A percentile compares a stretch with the other conserved stretches of the same genome.
Conservation (phyloP, 2,329 filamentous ascomycete species). For the Daldinia sp. region DNA sequence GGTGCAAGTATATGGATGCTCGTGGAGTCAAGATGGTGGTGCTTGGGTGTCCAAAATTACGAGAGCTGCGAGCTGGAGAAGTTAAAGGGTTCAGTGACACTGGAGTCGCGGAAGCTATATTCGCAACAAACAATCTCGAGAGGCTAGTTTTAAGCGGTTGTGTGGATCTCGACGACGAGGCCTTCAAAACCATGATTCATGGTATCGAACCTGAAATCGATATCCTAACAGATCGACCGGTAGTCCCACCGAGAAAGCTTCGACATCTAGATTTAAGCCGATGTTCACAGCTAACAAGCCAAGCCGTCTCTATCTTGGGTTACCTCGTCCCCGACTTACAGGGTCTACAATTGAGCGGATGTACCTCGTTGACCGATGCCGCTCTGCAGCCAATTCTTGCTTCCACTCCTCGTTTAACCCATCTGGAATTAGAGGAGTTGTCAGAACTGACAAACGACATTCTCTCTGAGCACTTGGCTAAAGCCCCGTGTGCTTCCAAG, state of each 20-base stretch:
- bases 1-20: constrained; percentile 88
- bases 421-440: constrained; percentile 90
- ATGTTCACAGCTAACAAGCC: constrained; percentile 76
- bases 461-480: constrained; percentile 76
- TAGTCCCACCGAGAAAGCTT: constrained; percentile 79
- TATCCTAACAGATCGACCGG: constrained; percentile 76
- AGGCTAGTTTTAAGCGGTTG: constrained; percentile 84
- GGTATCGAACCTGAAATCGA: constrained; percentile 82
- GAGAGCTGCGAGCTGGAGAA: constrained; percentile 83
- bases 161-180: constrained; percentile 77
- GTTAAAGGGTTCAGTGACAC: constrained; percentile 80
- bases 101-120: constrained; percentile 76
- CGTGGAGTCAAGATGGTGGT: constrained; percentile 77
- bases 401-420: constrained; percentile 79
- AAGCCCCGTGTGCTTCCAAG: constrained; percentile 73
- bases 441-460: constrained; percentile 77
- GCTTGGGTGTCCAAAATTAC: constrained; percentile 74
- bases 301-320: constrained; percentile 74
- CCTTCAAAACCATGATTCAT: constrained; percentile 76
- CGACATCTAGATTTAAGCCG: constrained; percentile 87
- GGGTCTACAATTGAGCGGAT: constrained; percentile 83
- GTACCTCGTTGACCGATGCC: constrained; percentile 75
- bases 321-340: constrained; percentile 80
- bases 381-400: constrained; percentile 76
- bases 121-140: constrained; percentile 82